These are phyloP conservation scores for Neopestalotiopsis rosae DNA, from an alignment of 2,329 filamentous ascomycete species.

Conservation along the genomic window DNA sequence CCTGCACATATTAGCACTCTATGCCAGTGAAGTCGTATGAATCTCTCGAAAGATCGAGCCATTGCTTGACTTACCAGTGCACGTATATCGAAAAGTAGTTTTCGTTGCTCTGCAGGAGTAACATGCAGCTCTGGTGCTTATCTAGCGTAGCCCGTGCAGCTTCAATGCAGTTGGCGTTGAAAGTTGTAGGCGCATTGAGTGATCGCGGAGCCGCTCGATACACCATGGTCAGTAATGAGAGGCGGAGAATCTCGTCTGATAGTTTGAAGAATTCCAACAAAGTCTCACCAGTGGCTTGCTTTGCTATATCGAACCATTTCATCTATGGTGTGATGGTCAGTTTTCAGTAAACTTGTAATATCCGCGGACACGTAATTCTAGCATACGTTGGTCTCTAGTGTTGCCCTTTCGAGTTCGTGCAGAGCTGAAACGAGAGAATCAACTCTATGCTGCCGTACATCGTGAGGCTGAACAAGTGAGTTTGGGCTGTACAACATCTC, in stretches of 20 bases:
- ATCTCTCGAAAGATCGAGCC: background rate
- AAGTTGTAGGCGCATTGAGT: constrained; percentile 46
- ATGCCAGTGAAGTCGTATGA: background rate
- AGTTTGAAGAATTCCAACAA: constrained; percentile 32
- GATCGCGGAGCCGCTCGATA: constrained; percentile 57
- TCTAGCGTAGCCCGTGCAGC: constrained; percentile 54
- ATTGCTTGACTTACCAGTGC: constrained; percentile 49
- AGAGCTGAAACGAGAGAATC: background rate
- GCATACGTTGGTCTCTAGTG: background rate
- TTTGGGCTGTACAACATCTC: constrained; percentile 59
- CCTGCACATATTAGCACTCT: constrained; percentile 38
- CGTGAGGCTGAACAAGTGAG: background rate
- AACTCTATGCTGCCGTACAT: background rate
- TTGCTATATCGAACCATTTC: background rate
- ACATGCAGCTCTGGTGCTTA: constrained; percentile 51
- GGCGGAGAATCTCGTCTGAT: constrained; percentile 50
- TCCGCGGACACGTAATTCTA: background rate
- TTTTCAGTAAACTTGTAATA: background rate
- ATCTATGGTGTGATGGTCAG: background rate
- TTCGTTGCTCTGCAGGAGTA: constrained; percentile 44
- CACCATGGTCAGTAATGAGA: constrained; percentile 55
- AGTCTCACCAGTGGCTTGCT: background rate
- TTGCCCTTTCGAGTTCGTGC: background rate
- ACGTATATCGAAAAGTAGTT: constrained; percentile 53
- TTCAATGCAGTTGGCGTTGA: constrained; percentile 54